phyloP scores from a whole-genome alignment of 1,284 basidiomycete genomes.

The Paramarasmius palmivorus region DNA sequence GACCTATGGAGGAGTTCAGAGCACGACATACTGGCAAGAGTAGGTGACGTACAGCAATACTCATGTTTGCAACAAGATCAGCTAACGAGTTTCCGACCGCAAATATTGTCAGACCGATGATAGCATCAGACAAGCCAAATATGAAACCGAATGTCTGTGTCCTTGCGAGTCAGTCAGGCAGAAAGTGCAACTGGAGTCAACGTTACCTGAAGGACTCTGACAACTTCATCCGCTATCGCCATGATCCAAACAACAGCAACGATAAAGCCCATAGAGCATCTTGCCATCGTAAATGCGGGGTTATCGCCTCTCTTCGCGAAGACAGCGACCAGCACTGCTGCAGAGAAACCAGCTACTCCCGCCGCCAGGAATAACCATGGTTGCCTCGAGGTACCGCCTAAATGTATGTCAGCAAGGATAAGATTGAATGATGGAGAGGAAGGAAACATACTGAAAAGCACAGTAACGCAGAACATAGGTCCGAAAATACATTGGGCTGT shows the following conservation, averaged over 20 bases:
- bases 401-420: slow-evolving; percentile 11
- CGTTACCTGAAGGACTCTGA: slow-evolving; percentile 79
- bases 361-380: slow-evolving; percentile 59
- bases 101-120: slow-evolving; percentile 95
- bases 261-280: slow-evolving; percentile 87
- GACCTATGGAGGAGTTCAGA: slow-evolving; percentile 39
- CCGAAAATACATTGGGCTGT: slow-evolving; percentile 80
- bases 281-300: slow-evolving; percentile 62
- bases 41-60: slow-evolving; percentile 67
- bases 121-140: slow-evolving; percentile 94
- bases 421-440: neutral
- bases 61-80: slow-evolving; percentile 96
- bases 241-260: slow-evolving; percentile 94
- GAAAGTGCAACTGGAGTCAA: neutral
- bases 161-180: slow-evolving; percentile 4
- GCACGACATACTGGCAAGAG: slow-evolving; percentile 4
- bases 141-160: slow-evolving; percentile 87
- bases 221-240: slow-evolving; percentile 93
- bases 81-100: slow-evolving; percentile 96
- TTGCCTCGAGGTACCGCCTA: slow-evolving; percentile 59
- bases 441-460: slow-evolving; percentile 67
- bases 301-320: slow-evolving; percentile 65
- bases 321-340: slow-evolving; percentile 57
- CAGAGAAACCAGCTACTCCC: slow-evolving; percentile 52
- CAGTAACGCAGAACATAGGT: slow-evolving; percentile 73